phyloP scores from a whole-genome alignment of 2,329 filamentous ascomycete genomes.

The Paraconiothyrium sp. region DNA sequence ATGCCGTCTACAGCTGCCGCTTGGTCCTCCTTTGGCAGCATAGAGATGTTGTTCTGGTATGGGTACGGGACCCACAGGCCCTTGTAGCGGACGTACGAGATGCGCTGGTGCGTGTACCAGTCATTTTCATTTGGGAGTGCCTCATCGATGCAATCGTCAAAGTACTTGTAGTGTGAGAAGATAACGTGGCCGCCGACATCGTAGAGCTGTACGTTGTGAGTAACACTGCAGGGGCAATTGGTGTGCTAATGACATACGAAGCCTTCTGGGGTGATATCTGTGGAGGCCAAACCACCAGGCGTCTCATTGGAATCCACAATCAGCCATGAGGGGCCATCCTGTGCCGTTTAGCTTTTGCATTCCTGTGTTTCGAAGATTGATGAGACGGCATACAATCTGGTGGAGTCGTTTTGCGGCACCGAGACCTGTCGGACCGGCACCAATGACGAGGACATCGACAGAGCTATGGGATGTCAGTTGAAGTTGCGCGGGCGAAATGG shows the following conservation, averaged over 20 bases:
- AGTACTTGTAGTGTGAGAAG: conserved; percentile 99
- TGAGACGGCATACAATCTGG: conserved; percentile 77
- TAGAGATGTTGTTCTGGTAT: conserved; percentile 99
- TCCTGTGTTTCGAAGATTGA: conserved; percentile 8
- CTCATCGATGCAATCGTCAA: conserved; percentile 98
- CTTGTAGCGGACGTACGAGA: conserved; percentile 99
- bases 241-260: conserved; percentile 74
- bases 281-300: conserved; percentile 94
- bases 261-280: conserved; percentile 92
- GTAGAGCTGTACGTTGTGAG: conserved; percentile 72
- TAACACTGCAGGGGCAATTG: conserved; percentile 29
- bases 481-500: conserved; percentile 17
- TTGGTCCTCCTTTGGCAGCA: conserved; percentile 97
- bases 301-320: conserved; percentile 92
- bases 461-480: conserved; percentile 65
- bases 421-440: conserved; percentile 95
- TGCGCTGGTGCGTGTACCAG: conserved; percentile 98
- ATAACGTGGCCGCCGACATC: conserved; percentile 98
- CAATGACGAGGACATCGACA: conserved; percentile 97
- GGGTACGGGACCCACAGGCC: conserved; percentile 96
- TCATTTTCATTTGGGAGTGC: conserved; percentile 92
- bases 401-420: conserved; percentile 98
- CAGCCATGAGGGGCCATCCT: conserved; percentile 95
- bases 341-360: conserved; percentile 40
- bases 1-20: conserved; percentile 93